Percentiles rank a stretch among this genome's conserved stretches.
Evolutionary conservation across 306 rosid genomes (phyloP).

Genomic region (Medicago arabica): DNA sequence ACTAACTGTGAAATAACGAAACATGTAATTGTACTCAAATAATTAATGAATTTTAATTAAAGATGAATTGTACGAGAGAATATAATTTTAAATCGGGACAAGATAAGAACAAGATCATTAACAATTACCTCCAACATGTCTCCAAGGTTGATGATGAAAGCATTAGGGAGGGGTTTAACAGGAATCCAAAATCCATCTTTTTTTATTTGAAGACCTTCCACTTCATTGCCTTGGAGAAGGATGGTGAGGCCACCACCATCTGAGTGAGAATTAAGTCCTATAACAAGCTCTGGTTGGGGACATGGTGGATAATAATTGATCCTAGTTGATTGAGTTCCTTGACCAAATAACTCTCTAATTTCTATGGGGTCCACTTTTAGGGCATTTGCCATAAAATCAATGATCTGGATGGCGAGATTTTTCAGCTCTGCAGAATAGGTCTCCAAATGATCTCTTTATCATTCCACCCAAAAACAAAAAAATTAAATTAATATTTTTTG

Average conservation of each 20-base stretch:
- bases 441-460: conserved; percentile 30
- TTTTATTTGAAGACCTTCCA: conserved; percentile 39
- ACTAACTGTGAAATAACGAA: too few relatives aligned
- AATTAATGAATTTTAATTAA: too few relatives aligned
- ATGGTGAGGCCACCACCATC: conserved; percentile 39
- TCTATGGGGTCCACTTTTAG: conserved; percentile 27
- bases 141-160: conserved; percentile 42
- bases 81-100: too few relatives aligned
- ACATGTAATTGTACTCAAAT: too few relatives aligned
- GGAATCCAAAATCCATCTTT: conserved; percentile 40
- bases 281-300: conserved; percentile 45
- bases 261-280: conserved; percentile 41
- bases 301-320: conserved; percentile 53
- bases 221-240: conserved; percentile 39
- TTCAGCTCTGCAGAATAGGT: conserved; percentile 13
- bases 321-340: conserved; percentile 37
- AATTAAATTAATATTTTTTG: neutral
- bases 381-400: conserved; percentile 42
- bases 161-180: conserved; percentile 33
- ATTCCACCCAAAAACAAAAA: too few relatives aligned
- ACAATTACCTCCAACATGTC: conserved; percentile 49
- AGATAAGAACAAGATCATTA: too few relatives aligned
- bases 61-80: too few relatives aligned
- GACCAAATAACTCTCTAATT: conserved; percentile 29
- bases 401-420: conserved; percentile 24